Base-by-base conservation (phyloP, 441 rosid species). In the Populus hybrid region DNA sequence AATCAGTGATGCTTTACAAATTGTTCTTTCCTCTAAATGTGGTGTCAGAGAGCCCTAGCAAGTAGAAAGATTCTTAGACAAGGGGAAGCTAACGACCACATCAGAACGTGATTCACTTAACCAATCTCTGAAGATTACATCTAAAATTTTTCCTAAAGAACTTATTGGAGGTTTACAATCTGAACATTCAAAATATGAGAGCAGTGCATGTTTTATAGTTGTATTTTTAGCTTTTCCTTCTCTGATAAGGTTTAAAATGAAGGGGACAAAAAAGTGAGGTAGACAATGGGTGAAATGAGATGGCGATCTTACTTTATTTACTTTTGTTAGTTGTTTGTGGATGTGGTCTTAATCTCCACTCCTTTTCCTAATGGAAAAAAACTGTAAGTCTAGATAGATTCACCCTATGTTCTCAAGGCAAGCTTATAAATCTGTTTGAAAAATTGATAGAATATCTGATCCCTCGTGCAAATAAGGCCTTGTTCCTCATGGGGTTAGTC, bases 51-150 rank as follows among this genome's bases (percentile, higher is more conserved):
- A 79, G 76, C 53, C 85, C 82, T 80, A 86, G 81, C 76, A 71
- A 75, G 81, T 90, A 35, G 98, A 90, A 85, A 92, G 92, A 80
- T 92, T 30, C 78, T 85, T 90, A n/a, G 93, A 93, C 77, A 71
- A 81, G 80, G 83, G 71, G 67, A 88, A 91, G 83, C 86, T 85
- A 5, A 91, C 81, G 84, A 78, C 12, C 75, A 70, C 81, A 74
- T 61, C 73, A 14, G 81, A 82, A 78, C 89, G 84, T 3, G 86
- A 83, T 69, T 83, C 92, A 21, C 88, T 92, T 40, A 10, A 79
- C 80, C 88, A 91, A 72, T 82, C 80, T 83, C 82, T 93, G 68
- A 80, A 79, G 72, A 84, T 87, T 42, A 71, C 75, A 57, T 71
- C 88, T 73, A 80, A 84, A 74, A 89, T 91, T 81, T 92, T 92